phyloP scores from a whole-genome alignment of 1,139 yeast species.

The Scheffersomyces segobiensis region DNA sequence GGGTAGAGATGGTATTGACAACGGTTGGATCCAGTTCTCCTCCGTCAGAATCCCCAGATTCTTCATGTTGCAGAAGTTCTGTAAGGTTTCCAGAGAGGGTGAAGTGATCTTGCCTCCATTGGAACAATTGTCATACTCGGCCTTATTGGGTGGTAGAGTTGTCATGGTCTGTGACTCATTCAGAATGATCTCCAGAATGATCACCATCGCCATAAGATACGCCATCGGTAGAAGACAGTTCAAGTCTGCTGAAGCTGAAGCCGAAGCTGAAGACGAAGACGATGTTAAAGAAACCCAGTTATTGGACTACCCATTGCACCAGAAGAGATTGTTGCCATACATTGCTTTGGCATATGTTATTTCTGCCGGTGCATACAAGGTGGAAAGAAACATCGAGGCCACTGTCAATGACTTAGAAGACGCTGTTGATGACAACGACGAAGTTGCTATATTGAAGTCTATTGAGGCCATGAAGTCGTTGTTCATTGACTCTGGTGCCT shows the following conservation, averaged over 20 bases:
- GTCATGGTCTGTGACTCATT: constrained; percentile 46
- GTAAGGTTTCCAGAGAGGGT: constrained; percentile 43
- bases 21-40: constrained; percentile 52
- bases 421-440: constrained; percentile 38
- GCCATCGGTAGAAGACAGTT: constrained; percentile 50
- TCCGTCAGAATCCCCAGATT: constrained; percentile 46
- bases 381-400: constrained; percentile 30
- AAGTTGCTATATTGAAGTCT: constrained; percentile 34
- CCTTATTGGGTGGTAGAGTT: constrained; percentile 48
- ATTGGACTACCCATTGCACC: constrained; percentile 50
- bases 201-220: constrained; percentile 47
- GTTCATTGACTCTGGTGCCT: constrained; percentile 49
- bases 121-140: constrained; percentile 49
- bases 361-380: constrained; percentile 41
- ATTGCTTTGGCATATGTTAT: constrained; percentile 46
- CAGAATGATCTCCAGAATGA: constrained; percentile 42
- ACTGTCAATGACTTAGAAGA: constrained; percentile 33
- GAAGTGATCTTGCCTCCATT: constrained; percentile 45
- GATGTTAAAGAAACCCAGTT: constrained; percentile 30
- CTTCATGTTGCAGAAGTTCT: constrained; percentile 51
- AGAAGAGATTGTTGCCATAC: constrained; percentile 45
- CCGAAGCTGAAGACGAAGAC: constrained; percentile 8
- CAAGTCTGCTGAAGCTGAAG: constrained; percentile 26
- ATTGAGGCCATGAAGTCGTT: constrained; percentile 45
- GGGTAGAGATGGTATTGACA: constrained; percentile 53